Conservation (phyloP, 2,329 filamentous ascomycete species). For the Elsinoe ampelina region DNA sequence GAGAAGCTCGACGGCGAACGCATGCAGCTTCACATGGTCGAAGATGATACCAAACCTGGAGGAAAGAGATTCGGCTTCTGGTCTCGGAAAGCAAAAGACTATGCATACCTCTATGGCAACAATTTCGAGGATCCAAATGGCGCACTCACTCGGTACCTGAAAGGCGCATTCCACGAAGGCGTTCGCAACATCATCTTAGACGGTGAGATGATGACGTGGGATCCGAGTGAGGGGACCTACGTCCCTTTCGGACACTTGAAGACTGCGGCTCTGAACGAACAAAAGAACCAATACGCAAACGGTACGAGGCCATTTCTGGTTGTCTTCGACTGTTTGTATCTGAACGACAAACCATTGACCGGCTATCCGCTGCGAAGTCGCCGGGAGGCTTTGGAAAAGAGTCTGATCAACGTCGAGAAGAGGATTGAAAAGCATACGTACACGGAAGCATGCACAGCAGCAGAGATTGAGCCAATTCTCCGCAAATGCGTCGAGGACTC, state of each 20-base stretch:
- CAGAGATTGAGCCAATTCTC: constrained; percentile 69
- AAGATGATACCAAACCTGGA: constrained; percentile 58
- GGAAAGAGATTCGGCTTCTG: constrained; percentile 75
- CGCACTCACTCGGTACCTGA: constrained; percentile 70
- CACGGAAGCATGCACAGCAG: constrained; percentile 53
- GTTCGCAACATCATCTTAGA: constrained; percentile 86
- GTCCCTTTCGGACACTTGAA: constrained; percentile 90
- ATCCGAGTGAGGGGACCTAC: constrained; percentile 72
- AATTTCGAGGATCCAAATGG: constrained; percentile 64
- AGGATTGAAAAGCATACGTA: constrained; percentile 77
- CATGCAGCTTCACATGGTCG: constrained; percentile 89
- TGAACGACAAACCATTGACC: constrained; percentile 74
- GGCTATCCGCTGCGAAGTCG: constrained; percentile 76
- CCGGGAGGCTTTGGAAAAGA: constrained; percentile 60
- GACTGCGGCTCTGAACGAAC: constrained; percentile 72
- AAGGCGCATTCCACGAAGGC: constrained; percentile 63
- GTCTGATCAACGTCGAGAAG: constrained; percentile 60
- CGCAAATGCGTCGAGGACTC: constrained; percentile 76
- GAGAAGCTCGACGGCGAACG: constrained; percentile 95
- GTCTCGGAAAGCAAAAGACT: constrained; percentile 94
- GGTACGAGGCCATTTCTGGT: constrained; percentile 69
- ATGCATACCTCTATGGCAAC: constrained; percentile 84
- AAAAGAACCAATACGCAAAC: constrained; percentile 58
- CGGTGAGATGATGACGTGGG: constrained; percentile 98
- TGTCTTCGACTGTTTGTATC: constrained; percentile 82